Conservation (phyloP, 2,329 filamentous ascomycete species). For the Sarocladiaceae sp. region DNA sequence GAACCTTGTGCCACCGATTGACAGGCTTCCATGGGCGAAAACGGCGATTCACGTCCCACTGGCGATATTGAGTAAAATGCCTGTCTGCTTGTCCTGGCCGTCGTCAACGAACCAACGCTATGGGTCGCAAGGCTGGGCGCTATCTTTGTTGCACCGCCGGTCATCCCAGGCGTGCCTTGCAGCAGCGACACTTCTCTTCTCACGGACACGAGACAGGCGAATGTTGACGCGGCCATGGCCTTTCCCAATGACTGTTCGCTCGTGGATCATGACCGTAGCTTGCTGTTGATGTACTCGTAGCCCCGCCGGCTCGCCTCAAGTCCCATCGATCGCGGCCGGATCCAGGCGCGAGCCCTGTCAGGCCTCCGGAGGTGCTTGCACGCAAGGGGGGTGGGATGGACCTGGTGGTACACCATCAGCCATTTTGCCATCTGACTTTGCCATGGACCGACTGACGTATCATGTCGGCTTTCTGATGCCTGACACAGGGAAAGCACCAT, state of each 20-base stretch:
- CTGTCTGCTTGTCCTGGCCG: no score
- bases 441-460: slow-evolving; percentile 4
- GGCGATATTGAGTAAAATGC: no score
- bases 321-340: not conserved
- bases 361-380: not conserved
- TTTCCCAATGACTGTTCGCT: no score
- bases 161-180: not conserved
- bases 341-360: not conserved
- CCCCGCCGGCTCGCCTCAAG: not conserved
- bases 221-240: no score
- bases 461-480: slow-evolving; percentile 4
- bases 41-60: no score
- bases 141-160: not conserved
- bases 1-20: not conserved
- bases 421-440: slow-evolving; percentile 7
- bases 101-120: not conserved
- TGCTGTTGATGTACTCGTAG: not conserved
- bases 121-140: not conserved
- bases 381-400: not conserved
- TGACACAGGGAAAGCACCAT: slow-evolving; percentile 3
- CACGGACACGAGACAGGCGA: no score
- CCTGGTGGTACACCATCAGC: not conserved
- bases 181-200: not conserved
- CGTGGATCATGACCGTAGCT: no score
- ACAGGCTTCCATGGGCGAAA: not conserved